Conservation (phyloP, 768 basidiomycete species). For the Auricularia cornea region DNA sequence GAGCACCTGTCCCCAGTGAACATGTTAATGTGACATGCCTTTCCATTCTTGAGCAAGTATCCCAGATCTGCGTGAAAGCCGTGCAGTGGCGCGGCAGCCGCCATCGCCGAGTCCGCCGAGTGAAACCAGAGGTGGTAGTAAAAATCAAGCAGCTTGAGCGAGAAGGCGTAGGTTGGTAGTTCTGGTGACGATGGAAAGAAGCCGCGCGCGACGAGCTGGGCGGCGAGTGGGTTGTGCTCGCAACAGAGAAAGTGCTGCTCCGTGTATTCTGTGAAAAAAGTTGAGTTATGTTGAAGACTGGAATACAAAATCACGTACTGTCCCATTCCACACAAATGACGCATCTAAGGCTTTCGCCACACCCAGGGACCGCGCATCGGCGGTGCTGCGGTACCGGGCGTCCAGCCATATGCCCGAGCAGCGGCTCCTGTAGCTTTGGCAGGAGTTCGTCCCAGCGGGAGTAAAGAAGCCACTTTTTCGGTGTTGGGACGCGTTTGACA, state of each 20-base stretch:
- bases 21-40: constrained; percentile 9
- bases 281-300: too few relatives aligned
- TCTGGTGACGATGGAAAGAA: constrained; percentile 25
- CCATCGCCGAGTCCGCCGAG: constrained; percentile 29
- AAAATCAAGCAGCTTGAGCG: constrained; percentile 25
- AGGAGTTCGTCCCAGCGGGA: too few relatives aligned
- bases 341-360: background rate
- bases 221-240: background rate
- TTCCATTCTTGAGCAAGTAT: constrained; percentile 11
- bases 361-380: too few relatives aligned
- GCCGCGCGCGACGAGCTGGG: constrained; percentile 4
- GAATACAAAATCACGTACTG: background rate
- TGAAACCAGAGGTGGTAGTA: constrained; percentile 28
- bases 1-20: background rate
- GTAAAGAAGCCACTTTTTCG: too few relatives aligned
- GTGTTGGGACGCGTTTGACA: too few relatives aligned
- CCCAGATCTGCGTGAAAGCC: constrained; percentile 23
- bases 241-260: background rate
- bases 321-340: background rate
- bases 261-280: background rate
- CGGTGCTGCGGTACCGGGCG: too few relatives aligned
- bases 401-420: too few relatives aligned
- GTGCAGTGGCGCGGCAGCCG: constrained; percentile 19
- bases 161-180: constrained; percentile 14
- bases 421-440: too few relatives aligned